phyloP scores from a whole-genome alignment of 257 asterid species.

The Anisodus acutangulus region DNA sequence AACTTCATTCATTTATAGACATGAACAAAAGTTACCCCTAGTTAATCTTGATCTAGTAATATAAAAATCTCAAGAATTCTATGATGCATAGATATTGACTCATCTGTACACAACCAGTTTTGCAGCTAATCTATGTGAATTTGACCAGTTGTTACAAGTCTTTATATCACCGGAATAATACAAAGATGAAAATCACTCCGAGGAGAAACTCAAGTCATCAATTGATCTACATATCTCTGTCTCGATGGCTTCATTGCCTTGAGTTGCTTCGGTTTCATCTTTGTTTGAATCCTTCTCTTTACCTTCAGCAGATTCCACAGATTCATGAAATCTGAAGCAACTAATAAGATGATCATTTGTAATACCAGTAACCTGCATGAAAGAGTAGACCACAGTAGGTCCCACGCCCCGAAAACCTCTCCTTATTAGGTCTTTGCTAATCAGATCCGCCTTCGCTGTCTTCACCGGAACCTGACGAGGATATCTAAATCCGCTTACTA shows the following conservation, averaged over 20 bases:
- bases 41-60: conserved; percentile 25
- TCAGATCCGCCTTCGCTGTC: conserved; percentile 87
- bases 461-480: conserved; percentile 88
- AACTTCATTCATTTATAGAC: conserved; percentile 20
- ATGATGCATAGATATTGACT: conserved; percentile 22
- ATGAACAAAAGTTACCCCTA: conserved; percentile 17
- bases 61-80: not conserved
- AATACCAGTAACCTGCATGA: conserved; percentile 92
- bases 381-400: conserved; percentile 88
- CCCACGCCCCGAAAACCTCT: conserved; percentile 99
- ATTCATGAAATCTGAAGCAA: conserved; percentile 56
- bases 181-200: conserved; percentile 28
- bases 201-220: conserved; percentile 44
- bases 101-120: conserved; percentile 23
- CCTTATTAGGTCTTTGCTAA: conserved; percentile 88
- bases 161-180: not conserved
- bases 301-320: conserved; percentile 36
- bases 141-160: conserved; percentile 24
- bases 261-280: conserved; percentile 27
- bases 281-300: conserved; percentile 31
- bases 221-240: conserved; percentile 35
- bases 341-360: conserved; percentile 75
- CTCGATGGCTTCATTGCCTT: conserved; percentile 26
- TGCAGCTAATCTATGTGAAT: conserved; percentile 12
- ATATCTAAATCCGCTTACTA: conserved; percentile 71